Evolutionary conservation across 2,329 filamentous ascomycete species (phyloP).

Genomic region (Fusarium mangiferae): DNA sequence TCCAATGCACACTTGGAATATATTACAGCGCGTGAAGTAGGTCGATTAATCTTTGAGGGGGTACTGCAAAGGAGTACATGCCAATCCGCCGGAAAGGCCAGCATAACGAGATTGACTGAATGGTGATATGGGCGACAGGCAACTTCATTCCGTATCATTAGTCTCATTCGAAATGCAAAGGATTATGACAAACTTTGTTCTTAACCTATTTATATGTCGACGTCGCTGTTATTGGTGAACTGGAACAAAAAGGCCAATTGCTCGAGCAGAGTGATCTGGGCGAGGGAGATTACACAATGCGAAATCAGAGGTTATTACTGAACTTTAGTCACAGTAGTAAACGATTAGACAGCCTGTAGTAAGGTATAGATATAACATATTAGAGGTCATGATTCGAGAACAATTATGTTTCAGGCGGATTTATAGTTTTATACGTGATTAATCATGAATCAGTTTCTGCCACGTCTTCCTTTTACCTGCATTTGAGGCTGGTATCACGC

Average conservation of each 20-base stretch:
- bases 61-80: too few species aligned
- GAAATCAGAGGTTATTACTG: rapidly evolving
- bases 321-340: rapidly evolving
- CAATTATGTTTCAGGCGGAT: rapidly evolving
- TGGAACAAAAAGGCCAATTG: too few species aligned
- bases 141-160: neutral
- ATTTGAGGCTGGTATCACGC: rapidly evolving
- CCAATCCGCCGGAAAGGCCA: too few species aligned
- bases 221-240: neutral
- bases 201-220: neutral
- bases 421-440: neutral
- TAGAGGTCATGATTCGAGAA: neutral
- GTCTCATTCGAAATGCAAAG: too few species aligned
- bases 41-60: too few species aligned
- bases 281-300: rapidly evolving
- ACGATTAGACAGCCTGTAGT: neutral
- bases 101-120: neutral
- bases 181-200: neutral
- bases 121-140: too few species aligned
- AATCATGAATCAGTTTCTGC: neutral
- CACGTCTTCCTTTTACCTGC: neutral
- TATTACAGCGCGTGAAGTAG: rapidly evolving
- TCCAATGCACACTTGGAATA: neutral
- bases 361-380: neutral
- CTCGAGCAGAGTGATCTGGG: neutral